These are phyloP conservation scores for Trichoderma breve DNA, from an alignment of 2,329 filamentous ascomycete species.

Conservation along the genomic window DNA sequence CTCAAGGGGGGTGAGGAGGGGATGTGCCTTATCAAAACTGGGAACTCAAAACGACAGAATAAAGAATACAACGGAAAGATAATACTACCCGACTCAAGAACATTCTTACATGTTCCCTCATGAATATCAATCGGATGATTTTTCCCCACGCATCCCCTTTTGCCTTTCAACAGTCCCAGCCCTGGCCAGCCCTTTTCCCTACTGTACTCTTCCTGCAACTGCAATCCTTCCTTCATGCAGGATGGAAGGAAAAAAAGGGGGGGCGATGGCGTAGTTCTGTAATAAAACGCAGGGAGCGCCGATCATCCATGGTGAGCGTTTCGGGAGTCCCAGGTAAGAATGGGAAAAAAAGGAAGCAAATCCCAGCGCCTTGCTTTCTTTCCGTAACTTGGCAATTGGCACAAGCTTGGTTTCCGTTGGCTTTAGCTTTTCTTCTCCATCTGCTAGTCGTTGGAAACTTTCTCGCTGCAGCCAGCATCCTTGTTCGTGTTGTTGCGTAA, in stretches of 20 bases:
- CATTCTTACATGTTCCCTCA: not conserved
- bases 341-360: not conserved
- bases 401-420: not conserved
- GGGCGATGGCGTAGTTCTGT: not conserved
- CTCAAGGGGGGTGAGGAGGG: not conserved
- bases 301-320: not conserved
- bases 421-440: not conserved
- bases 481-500: not conserved
- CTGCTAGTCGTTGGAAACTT: not conserved
- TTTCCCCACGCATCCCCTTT: not conserved
- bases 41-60: not conserved
- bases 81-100: not conserved
- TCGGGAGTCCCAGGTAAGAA: not conserved
- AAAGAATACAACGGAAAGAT: no score
- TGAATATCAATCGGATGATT: not conserved
- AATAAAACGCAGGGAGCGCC: not conserved
- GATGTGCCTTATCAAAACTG: not conserved
- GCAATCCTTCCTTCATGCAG: not conserved
- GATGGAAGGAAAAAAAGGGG: not conserved
- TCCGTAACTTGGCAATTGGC: not conserved
- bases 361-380: not conserved
- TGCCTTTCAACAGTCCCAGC: not conserved
- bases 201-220: no score
- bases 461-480: not conserved
- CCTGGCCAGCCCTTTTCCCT: not conserved